Evolutionary conservation across 2,329 filamentous ascomycete species (phyloP).

Genomic region (Chalara sp.): DNA sequence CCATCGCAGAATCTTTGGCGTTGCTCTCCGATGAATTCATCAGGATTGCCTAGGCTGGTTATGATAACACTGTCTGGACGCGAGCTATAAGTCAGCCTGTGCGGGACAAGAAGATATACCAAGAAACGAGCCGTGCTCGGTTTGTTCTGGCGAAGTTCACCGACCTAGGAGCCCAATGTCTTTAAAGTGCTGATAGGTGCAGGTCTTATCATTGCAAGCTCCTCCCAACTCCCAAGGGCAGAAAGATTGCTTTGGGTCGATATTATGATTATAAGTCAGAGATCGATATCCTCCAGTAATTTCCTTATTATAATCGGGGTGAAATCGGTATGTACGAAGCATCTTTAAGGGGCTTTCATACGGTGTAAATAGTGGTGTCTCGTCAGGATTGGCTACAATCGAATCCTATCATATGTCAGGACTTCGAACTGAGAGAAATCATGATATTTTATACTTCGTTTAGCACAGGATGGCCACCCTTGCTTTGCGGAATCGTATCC

Average conservation of each 20-base stretch:
- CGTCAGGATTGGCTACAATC: conserved; percentile 2
- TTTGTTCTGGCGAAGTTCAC: conserved; percentile 35
- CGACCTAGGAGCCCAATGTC: conserved; percentile 68
- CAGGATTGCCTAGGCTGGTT: conserved; percentile 61
- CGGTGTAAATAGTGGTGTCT: conserved; percentile 36
- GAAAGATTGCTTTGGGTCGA: conserved; percentile 66
- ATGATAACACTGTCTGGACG: conserved; percentile 65
- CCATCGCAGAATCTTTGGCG: conserved; percentile 55
- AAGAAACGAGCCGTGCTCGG: conserved; percentile 14
- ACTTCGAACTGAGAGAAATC: conserved; percentile 8
- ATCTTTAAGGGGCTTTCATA: conserved; percentile 79
- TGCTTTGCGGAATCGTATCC: conserved; percentile 1
- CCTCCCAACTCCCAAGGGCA: conserved; percentile 73
- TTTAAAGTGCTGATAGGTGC: conserved; percentile 74
- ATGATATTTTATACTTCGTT: conserved; percentile 20
- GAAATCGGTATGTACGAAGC: conserved; percentile 87
- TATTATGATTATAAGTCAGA: conserved; percentile 87
- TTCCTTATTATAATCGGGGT: conserved; percentile 64
- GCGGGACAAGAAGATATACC: conserved; percentile 24
- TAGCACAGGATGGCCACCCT: conserved; percentile 10
- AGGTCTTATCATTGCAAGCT: conserved; percentile 66
- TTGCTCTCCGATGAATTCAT: conserved; percentile 55
- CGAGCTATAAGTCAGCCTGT: conserved; percentile 29
- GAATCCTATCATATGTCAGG: conserved; percentile 19
- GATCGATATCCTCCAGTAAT: conserved; percentile 77